Conservation (phyloP, 148 eudicot genomes). For the Selenicereus undatus region DNA sequence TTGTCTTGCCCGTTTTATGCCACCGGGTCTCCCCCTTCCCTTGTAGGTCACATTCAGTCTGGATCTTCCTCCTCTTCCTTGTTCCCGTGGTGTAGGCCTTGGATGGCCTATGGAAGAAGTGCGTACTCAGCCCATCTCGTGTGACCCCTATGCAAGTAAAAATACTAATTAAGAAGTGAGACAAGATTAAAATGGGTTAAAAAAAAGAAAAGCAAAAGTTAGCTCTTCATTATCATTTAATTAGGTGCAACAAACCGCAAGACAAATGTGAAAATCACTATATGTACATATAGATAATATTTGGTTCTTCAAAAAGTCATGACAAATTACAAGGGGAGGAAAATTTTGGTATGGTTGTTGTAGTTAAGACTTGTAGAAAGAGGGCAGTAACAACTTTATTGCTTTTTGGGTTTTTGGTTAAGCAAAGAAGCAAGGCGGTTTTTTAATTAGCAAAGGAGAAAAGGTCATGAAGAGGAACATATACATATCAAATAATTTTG, state of each 20-base stretch:
- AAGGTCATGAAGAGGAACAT: slow-evolving; percentile 1
- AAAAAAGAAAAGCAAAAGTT: slow-evolving; percentile 36
- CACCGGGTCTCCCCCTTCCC: slow-evolving; percentile 88
- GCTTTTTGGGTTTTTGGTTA: neutral
- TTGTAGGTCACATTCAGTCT: slow-evolving; percentile 87
- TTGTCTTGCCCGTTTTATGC: slow-evolving; percentile 95
- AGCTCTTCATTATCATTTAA: slow-evolving; percentile 31
- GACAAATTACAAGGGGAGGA: slow-evolving; percentile 28
- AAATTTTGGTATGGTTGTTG: slow-evolving; percentile 11
- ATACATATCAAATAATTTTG: neutral
- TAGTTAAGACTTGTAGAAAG: slow-evolving; percentile 24
- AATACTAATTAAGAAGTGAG: neutral
- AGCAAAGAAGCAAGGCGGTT: slow-evolving; percentile 11
- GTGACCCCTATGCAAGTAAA: slow-evolving; percentile 57
- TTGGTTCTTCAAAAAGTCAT: slow-evolving; percentile 34
- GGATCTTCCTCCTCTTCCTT: slow-evolving; percentile 86
- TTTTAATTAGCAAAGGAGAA: neutral
- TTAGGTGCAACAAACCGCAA: slow-evolving; percentile 64
- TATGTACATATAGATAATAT: neutral
- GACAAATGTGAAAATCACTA: slow-evolving; percentile 10
- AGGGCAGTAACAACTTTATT: neutral
- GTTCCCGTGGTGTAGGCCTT: slow-evolving; percentile 99
- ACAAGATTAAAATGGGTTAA: neutral
- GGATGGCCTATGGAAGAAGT: slow-evolving; percentile 96
- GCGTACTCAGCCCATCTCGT: slow-evolving; percentile 91